phyloP scores from a whole-genome alignment of 2,329 filamentous ascomycete species.

The Pseudogymnoascus sp. region DNA sequence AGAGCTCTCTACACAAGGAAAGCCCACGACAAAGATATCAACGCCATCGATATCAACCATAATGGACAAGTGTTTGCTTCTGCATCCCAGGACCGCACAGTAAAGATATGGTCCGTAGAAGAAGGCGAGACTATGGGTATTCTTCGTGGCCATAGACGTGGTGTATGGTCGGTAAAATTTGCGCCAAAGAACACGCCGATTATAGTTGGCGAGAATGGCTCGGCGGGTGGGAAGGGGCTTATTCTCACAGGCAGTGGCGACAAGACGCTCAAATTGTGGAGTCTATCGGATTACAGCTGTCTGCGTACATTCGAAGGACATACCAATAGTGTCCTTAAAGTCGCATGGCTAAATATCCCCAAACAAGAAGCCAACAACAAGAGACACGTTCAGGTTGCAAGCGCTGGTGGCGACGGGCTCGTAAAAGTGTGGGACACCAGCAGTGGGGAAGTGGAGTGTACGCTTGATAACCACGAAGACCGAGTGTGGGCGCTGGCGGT shows the following conservation, averaged over 20 bases:
- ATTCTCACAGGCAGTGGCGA: conserved; percentile 89
- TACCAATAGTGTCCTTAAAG: conserved; percentile 90
- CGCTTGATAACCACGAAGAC: conserved; percentile 94
- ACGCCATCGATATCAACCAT: conserved; percentile 78
- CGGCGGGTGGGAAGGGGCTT: conserved; percentile 71
- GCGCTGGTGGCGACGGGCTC: conserved; percentile 85
- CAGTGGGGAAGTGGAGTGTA: conserved; percentile 77
- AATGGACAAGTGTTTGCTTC: conserved; percentile 80
- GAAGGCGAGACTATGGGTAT: conserved; percentile 89
- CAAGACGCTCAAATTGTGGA: conserved; percentile 96
- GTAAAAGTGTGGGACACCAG: conserved; percentile 95
- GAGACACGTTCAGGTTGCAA: conserved; percentile 66
- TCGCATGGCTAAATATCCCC: conserved; percentile 70
- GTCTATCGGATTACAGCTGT: conserved; percentile 83
- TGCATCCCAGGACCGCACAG: conserved; percentile 90
- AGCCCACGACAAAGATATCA: conserved; percentile 98
- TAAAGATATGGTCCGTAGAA: conserved; percentile 92
- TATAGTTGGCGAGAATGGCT: conserved; percentile 64
- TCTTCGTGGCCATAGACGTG: conserved; percentile 83
- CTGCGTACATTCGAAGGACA: conserved; percentile 93
- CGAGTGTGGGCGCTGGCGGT: conserved; percentile 86
- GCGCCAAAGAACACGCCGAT: conserved; percentile 71
- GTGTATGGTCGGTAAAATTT: conserved; percentile 94
- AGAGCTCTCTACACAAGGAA: conserved; percentile 81
- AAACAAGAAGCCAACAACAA: conserved; percentile 45